Evolutionary conservation across 345 rosid genomes (phyloP).

Genomic region (Alliaria petiolata): DNA sequence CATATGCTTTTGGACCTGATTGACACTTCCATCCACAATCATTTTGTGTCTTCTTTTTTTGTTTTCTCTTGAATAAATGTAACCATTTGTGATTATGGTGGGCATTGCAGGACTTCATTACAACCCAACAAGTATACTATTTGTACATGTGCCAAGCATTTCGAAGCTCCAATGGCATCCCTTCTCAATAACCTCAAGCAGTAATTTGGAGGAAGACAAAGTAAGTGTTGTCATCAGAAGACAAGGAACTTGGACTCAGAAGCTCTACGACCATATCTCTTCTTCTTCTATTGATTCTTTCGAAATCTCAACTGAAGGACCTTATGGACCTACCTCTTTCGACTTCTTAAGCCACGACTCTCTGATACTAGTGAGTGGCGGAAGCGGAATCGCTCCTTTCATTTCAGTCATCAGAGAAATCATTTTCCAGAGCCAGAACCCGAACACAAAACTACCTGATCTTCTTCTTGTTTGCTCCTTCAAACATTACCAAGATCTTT

Average conservation of each 20-base stretch:
- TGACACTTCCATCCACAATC: not conserved
- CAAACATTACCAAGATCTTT: not conserved
- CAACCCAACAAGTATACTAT: conserved; percentile 1
- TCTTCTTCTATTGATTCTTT: not conserved
- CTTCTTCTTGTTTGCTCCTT: not conserved
- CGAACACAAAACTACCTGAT: not conserved
- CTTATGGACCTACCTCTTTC: not conserved
- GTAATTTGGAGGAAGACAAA: not conserved
- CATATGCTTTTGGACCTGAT: too few relatives aligned
- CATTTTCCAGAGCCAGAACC: not conserved
- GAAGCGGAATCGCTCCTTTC: not conserved
- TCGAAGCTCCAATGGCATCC: not conserved
- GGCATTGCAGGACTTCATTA: not conserved
- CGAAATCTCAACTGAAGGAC: not conserved
- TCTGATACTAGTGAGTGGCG: not conserved
- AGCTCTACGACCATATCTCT: not conserved
- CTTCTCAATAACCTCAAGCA: not conserved
- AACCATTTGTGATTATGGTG: not conserved
- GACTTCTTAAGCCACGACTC: not conserved
- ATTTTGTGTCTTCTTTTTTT: not conserved
- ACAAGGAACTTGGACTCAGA: not conserved
- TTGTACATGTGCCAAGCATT: not conserved
- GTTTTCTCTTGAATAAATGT: not conserved
- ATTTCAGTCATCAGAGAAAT: not conserved
- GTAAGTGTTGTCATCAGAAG: not conserved